Evolutionary conservation across 345 rosid genomes (phyloP).

Genomic region (Diplotaxis tenuifolia): DNA sequence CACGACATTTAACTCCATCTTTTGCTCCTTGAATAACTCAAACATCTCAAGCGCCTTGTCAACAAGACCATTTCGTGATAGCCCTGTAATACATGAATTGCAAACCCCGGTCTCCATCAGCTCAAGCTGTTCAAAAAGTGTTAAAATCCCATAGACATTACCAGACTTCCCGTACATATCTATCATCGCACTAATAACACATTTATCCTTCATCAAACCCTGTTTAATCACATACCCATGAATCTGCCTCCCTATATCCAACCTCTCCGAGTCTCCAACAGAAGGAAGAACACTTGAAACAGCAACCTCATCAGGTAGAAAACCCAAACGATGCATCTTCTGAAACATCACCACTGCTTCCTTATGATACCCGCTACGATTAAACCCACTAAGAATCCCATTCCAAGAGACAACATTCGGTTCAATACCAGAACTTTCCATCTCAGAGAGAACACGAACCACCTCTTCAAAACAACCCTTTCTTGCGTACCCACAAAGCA

Average conservation of each 20-base stretch:
- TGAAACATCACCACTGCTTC: slow-evolving; percentile 50
- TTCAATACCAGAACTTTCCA: slow-evolving; percentile 37
- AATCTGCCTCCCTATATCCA: slow-evolving; percentile 51
- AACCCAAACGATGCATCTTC: slow-evolving; percentile 47
- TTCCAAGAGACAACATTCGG: slow-evolving; percentile 62
- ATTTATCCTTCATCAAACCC: slow-evolving; percentile 42
- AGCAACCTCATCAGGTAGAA: slow-evolving; percentile 47
- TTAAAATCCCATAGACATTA: slow-evolving; percentile 37
- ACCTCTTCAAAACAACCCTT: slow-evolving; percentile 48
- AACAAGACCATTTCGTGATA: slow-evolving; percentile 56
- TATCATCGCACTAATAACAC: slow-evolving; percentile 46
- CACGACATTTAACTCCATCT: slow-evolving; percentile 53
- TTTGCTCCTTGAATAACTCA: slow-evolving; percentile 38
- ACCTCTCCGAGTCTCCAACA: slow-evolving; percentile 42
- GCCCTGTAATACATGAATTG: slow-evolving; percentile 56
- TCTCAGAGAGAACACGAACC: slow-evolving; percentile 37
- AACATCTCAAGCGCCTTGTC: slow-evolving; percentile 51
- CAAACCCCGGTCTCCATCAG: slow-evolving; percentile 50
- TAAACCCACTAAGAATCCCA: slow-evolving; percentile 67
- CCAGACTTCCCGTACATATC: slow-evolving; percentile 65
- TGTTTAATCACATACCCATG: slow-evolving; percentile 48
- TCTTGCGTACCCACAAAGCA: slow-evolving; percentile 51
- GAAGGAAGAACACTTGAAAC: slow-evolving; percentile 56
- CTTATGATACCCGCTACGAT: slow-evolving; percentile 42
- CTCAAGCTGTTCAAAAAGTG: slow-evolving; percentile 40